Percentiles rank a stretch among this genome's conserved stretches.
Conservation (phyloP, 805 yeast genomes). For the Candida odintsovae region DNA sequence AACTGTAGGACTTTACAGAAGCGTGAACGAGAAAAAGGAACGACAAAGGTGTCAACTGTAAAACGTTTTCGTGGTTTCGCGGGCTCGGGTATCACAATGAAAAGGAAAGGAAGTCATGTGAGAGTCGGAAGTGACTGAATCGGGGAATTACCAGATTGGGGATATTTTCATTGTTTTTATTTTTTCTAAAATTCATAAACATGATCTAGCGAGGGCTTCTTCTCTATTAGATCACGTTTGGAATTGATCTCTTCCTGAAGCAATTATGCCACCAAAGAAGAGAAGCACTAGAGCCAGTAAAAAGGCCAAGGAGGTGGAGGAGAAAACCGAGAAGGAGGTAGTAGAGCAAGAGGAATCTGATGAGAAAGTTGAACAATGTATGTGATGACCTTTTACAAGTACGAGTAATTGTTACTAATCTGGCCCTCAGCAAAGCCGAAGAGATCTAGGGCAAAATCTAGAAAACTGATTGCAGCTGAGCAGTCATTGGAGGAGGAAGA, state of each 20-base stretch:
- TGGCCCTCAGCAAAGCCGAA: neutral
- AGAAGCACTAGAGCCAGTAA: neutral
- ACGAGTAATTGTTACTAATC: neutral
- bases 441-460: neutral
- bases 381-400: neutral
- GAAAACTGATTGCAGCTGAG: neutral
- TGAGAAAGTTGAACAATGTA: neutral
- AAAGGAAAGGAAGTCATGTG: neutral
- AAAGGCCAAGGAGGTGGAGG: neutral
- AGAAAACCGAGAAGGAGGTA: neutral
- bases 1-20: neutral
- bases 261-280: conserved; percentile 2
- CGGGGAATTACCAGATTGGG: neutral
- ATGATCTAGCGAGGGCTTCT: conserved; percentile 15
- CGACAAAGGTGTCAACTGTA: neutral
- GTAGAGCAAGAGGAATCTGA: neutral
- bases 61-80: neutral
- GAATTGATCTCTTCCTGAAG: neutral
- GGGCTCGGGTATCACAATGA: neutral
- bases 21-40: neutral
- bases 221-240: conserved; percentile 5
- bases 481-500: conserved; percentile 2
- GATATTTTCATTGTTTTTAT: neutral
- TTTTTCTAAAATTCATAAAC: neutral
- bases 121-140: neutral